These are phyloP conservation scores for Paulownia fortunei DNA, from an alignment of 257 asterid species.

Conservation along the genomic window DNA sequence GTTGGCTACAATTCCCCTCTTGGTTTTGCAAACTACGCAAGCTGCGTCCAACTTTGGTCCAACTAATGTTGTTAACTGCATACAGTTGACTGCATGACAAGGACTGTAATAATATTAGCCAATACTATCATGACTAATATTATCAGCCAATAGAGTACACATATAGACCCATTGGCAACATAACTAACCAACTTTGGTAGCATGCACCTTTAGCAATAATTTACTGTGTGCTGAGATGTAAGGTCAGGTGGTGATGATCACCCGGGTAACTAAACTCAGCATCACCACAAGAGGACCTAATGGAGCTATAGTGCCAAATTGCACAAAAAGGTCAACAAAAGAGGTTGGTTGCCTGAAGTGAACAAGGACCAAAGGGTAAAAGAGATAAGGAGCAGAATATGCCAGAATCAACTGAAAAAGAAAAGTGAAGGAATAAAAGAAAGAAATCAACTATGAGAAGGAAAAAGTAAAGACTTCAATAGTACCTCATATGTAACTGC, in stretches of 20 bases:
- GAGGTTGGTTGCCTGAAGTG: neutral
- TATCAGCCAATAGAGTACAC: too few relatives aligned
- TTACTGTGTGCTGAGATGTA: too few relatives aligned
- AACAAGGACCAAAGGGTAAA: neutral
- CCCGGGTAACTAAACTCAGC: neutral
- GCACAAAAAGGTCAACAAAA: too few relatives aligned
- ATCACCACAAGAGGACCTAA: neutral
- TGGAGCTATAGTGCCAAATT: neutral
- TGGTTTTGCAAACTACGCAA: neutral
- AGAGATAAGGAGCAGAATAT: neutral
- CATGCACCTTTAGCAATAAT: neutral
- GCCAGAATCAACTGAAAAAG: neutral
- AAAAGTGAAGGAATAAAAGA: neutral
- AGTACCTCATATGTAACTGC: constrained; percentile 82
- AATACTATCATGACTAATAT: too few relatives aligned
- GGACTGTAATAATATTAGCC: too few relatives aligned
- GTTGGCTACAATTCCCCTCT: neutral
- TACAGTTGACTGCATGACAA: too few relatives aligned
- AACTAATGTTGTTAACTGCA: neutral
- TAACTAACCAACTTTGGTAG: neutral
- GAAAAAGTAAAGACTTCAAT: neutral
- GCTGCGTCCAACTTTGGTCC: neutral
- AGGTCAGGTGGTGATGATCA: too few relatives aligned
- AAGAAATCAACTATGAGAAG: neutral
- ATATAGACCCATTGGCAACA: neutral